These are phyloP conservation scores for Phaffomyces thermotolerans DNA, from an alignment of 805 yeast genomes.

Conservation along the genomic window DNA sequence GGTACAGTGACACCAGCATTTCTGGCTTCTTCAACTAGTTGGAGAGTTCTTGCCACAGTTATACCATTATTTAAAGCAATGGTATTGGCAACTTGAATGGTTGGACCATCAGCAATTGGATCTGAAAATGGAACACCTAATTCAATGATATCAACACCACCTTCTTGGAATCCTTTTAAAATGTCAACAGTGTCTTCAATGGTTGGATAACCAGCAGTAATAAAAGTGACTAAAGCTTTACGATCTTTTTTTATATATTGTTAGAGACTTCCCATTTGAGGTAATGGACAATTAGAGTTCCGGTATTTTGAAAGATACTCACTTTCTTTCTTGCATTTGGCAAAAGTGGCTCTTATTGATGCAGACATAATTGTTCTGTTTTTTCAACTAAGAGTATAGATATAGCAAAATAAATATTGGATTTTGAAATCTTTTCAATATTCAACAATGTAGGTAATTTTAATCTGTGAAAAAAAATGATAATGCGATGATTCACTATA, in stretches of 20 bases:
- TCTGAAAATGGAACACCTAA: slow-evolving; percentile 95
- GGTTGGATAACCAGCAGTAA: slow-evolving; percentile 93
- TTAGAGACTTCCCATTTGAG: not conserved
- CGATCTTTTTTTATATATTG: slow-evolving; percentile 37
- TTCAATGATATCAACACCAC: slow-evolving; percentile 94
- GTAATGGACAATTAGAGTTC: not conserved
- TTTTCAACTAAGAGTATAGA: not conserved
- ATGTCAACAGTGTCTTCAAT: slow-evolving; percentile 83
- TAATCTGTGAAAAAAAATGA: not conserved
- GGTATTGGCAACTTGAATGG: slow-evolving; percentile 84
- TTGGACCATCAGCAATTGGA: slow-evolving; percentile 98
- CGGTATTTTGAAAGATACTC: not conserved
- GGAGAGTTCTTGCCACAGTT: slow-evolving; percentile 61
- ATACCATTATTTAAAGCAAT: slow-evolving; percentile 80
- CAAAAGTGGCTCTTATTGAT: slow-evolving; percentile 51
- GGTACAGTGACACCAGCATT: slow-evolving; percentile 81
- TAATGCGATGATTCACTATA: not conserved
- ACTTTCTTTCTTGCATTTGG: slow-evolving; percentile 47
- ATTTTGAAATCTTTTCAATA: not conserved
- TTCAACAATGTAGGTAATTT: not conserved
- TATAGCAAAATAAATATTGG: not conserved
- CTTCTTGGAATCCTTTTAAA: slow-evolving; percentile 81
- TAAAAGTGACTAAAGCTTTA: slow-evolving; percentile 82
- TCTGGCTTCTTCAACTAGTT: slow-evolving; percentile 70
- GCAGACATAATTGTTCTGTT: slow-evolving; percentile 17